These are phyloP conservation scores for Fusarium kyushuense DNA, from an alignment of 2,329 filamentous ascomycete genomes.

Conservation along the genomic window DNA sequence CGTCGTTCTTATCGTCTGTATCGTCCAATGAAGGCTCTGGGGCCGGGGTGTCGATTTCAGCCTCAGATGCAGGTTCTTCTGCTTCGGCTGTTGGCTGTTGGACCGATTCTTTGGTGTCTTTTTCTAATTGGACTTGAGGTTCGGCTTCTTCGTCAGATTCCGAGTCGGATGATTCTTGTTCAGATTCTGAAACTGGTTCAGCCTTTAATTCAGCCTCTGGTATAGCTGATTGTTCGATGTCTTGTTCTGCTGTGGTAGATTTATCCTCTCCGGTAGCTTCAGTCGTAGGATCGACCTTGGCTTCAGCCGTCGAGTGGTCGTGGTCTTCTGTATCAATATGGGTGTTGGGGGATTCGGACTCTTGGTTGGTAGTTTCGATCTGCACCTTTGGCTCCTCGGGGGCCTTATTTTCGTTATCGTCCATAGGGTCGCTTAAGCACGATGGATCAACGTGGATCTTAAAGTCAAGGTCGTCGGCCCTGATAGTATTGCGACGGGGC, in stretches of 20 bases:
- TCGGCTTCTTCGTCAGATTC: slow-evolving; percentile 4
- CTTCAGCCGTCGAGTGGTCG: slow-evolving; percentile 25
- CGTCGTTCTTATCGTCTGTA: slow-evolving; percentile 19
- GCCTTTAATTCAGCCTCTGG: slow-evolving; percentile 6
- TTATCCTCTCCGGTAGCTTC: slow-evolving; percentile 25
- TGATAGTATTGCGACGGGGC: slow-evolving; percentile 46
- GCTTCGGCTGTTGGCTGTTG: slow-evolving; percentile 14
- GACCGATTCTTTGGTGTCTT: slow-evolving; percentile 12
- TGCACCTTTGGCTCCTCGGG: slow-evolving; percentile 39
- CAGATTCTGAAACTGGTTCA: slow-evolving; percentile 4
- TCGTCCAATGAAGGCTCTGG: slow-evolving; percentile 19
- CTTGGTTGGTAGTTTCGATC: slow-evolving; percentile 26
- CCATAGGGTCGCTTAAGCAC: slow-evolving; percentile 57
- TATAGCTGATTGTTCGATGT: slow-evolving; percentile 13
- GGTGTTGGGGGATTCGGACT: slow-evolving; percentile 29
- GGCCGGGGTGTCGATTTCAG: slow-evolving; percentile 13
- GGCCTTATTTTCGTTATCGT: slow-evolving; percentile 50
- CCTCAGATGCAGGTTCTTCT: slow-evolving; percentile 11
- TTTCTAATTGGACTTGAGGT: slow-evolving; percentile 9
- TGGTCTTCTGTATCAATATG: slow-evolving; percentile 23
- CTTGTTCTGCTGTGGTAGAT: slow-evolving; percentile 7
- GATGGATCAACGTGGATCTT: slow-evolving; percentile 63
- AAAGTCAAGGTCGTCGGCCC: slow-evolving; percentile 57
- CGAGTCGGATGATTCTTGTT: neutral
- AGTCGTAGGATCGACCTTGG: slow-evolving; percentile 20